Base-by-base conservation (phyloP, 345 rosid genomes). In the Ceriops zippeliana region DNA sequence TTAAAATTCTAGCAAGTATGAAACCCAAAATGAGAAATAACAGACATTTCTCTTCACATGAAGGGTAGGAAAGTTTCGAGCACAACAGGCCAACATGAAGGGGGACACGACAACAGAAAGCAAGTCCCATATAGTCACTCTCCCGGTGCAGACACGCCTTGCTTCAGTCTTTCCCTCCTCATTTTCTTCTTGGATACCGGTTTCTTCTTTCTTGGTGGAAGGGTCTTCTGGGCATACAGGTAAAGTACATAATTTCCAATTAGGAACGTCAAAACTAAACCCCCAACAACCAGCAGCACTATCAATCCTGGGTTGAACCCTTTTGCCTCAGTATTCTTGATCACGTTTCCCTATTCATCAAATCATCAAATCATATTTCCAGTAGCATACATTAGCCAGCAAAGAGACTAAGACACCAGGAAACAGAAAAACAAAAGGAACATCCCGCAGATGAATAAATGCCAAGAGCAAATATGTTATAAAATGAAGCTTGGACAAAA, bases 181-280 rank as follows among this genome's bases (percentile, higher is more conserved):
- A 90, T 81, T 84, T 90, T 90, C 86, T 90, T 90, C 88, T 88
- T 88, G 37, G 96, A 90, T 73, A 88, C 62, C 0, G 89, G 90
- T 80, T 88, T 90, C 87, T 88, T 90, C 85, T 82, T 90, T 73
- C 60, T 88, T 4, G 81, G 76, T 8, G 89, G 93, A 30, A 90
- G 76, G 19, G 73, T 88, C 91, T 81, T 90, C 79, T 85, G 89
- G 0, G 91, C 96, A 46, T 88, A 88, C 7, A 71, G 8, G 79
- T 86, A 90, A 7, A 87, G 84, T 24, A 78, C 49, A 75, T 79
- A 82, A 81, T 90, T 90, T 51, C 92, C 96, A 6, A 87, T 73
- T 16, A 90, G 86, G 78, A 90, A 90, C 20, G 83, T 66, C 78
- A 87, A 67, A 22, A 90, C 73, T 67, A 90, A 34, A 27, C 89